Evolutionary conservation across 2,329 filamentous ascomycete genomes (phyloP), one percentile per base, ranked within the genome.

Genomic region (Neocucurbitaria cava): DNA sequence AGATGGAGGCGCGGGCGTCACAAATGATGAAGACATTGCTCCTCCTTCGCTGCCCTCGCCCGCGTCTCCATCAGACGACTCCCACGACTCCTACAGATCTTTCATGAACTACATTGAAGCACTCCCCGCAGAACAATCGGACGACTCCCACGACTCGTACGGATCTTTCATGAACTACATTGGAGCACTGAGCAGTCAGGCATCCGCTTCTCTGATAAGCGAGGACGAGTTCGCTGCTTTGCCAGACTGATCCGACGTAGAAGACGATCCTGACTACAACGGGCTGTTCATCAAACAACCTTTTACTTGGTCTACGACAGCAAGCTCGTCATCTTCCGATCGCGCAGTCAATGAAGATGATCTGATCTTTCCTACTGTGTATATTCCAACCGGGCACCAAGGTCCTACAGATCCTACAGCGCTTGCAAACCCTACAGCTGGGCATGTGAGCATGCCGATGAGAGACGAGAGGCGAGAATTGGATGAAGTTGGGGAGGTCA

Each of bases 251-350:
- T 44, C 39, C 9, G 47, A 50, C 8, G 40, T 50, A 3, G 46
- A 56, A 24, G 49, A 49, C 21, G 46, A 53, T 13, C n/a, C n/a
- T 6, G 39, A 42, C 30, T 50, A 51, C 47, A 26, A 48, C 30
- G 36, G 6, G n/a, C 36, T 20, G 13, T 35, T n/a, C 31, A 23
- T 26, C 10, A n/a, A 36, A 28, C 26, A 23, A 28, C 18, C 26
- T 5, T 35, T 31, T 17, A 24, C 17, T 15, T 46, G 33, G 40
- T 42, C 49, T 7, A 11, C 38, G n/a, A 49, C 45, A 30, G 24
- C 45, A n/a, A 33, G 15, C 3, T 17, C 44, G 18, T 44, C 6
- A 5, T 40, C 39, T 31, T 31, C 30, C 3, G 30, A 31, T 11
- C 24, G 9, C 9, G 24, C 24, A 26, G 24, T 2, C 9, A 9